A percentile compares a stretch with the other conserved stretches of the same genome.
phyloP scores from a whole-genome alignment of 2,329 filamentous ascomycete species.

The Periconia sp. region DNA sequence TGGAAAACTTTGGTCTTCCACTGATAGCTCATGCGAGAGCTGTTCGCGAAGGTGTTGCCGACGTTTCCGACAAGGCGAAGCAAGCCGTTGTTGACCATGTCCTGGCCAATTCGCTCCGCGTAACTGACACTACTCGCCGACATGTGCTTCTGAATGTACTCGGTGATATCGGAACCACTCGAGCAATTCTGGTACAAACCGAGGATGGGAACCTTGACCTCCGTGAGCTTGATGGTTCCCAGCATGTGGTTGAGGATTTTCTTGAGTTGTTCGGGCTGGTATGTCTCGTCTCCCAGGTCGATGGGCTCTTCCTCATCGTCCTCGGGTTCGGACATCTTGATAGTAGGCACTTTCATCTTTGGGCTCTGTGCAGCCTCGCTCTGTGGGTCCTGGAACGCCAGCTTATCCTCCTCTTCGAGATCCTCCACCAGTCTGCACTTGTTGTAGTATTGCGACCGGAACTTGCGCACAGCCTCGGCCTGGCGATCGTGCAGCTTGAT shows the following conservation, averaged over 20 bases:
- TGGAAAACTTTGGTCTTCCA: conserved; percentile 95
- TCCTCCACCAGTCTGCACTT: conserved; percentile 97
- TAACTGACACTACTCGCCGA: conserved; percentile 83
- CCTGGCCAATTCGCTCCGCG: conserved; percentile 92
- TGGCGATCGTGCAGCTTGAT: conserved; percentile 95
- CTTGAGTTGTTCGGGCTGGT: conserved; percentile 85
- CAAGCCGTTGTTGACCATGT: conserved; percentile 84
- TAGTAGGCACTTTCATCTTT: conserved; percentile 74
- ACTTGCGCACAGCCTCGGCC: conserved; percentile 86
- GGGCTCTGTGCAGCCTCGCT: conserved; percentile 57
- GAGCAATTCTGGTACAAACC: conserved; percentile 95
- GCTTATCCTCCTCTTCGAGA: conserved; percentile 96
- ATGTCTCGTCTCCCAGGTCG: conserved; percentile 90
- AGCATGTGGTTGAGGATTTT: conserved; percentile 87
- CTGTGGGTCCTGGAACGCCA: conserved; percentile 89
- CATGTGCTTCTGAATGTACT: conserved; percentile 92
- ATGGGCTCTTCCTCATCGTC: conserved; percentile 77
- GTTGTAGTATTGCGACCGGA: conserved; percentile 97
- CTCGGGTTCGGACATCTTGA: conserved; percentile 78
- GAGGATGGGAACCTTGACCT: conserved; percentile 93
- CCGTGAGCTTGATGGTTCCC: conserved; percentile 82
- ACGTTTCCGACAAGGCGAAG: conserved; percentile 92
- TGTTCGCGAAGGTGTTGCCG: conserved; percentile 94
- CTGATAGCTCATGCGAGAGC: conserved; percentile 96
- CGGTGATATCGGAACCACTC: conserved; percentile 88